phyloP scores from a whole-genome alignment of 768 basidiomycete species.

The Phlebiopsis flavidoalba region DNA sequence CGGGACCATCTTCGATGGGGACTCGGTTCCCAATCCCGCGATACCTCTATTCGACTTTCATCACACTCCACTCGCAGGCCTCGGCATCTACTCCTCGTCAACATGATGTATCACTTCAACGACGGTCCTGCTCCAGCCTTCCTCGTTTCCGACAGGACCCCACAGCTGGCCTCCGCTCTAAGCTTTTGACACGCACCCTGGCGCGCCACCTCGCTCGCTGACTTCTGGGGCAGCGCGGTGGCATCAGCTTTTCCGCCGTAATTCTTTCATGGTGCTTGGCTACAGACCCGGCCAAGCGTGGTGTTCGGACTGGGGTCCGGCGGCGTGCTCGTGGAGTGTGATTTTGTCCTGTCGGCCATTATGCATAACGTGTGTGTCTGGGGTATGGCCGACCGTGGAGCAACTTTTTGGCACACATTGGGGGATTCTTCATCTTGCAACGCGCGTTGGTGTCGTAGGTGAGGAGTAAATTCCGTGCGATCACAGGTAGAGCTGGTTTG shows the following conservation, averaged over 20 bases:
- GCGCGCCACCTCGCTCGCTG: constrained; percentile 28
- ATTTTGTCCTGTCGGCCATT: constrained; percentile 56
- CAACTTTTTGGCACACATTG: constrained; percentile 36
- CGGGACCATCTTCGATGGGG: constrained; percentile 33
- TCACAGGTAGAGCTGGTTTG: constrained; percentile 41
- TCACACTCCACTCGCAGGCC: not conserved
- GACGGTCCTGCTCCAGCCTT: constrained; percentile 19
- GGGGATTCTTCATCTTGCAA: constrained; percentile 55
- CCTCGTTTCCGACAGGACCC: constrained; percentile 24
- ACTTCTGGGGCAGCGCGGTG: constrained; percentile 35
- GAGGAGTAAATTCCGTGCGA: constrained; percentile 42
- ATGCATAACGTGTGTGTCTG: constrained; percentile 55
- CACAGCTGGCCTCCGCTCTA: constrained; percentile 29
- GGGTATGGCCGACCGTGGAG: constrained; percentile 52
- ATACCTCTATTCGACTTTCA: constrained; percentile 18
- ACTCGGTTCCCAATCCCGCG: constrained; percentile 27
- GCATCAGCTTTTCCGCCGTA: constrained; percentile 34
- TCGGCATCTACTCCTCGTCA: constrained; percentile 11
- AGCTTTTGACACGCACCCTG: constrained; percentile 27
- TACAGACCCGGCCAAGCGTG: constrained; percentile 25
- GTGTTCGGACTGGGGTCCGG: constrained; percentile 48
- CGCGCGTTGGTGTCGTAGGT: constrained; percentile 44
- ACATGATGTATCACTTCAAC: constrained; percentile 18
- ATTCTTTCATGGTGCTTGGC: constrained; percentile 27
- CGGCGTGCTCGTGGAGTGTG: constrained; percentile 47